These are phyloP conservation scores for Durotheca rogersii DNA, from an alignment of 495 filamentous ascomycete species.

Conservation along the genomic window DNA sequence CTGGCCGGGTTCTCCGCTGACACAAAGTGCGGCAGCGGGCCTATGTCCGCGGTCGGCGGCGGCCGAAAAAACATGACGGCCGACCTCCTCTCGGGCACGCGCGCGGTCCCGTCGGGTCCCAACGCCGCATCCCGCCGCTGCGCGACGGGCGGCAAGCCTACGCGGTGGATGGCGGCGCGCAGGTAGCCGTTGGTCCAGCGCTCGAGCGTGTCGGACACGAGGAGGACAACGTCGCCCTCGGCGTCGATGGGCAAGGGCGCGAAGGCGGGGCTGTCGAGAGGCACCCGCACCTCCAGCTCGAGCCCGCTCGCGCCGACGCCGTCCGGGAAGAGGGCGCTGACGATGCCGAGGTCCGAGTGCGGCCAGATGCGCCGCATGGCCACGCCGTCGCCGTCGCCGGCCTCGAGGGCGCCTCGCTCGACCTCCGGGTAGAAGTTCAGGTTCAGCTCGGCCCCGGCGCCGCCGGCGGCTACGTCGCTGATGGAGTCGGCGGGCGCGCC, in stretches of 20 bases:
- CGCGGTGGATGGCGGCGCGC: conserved; percentile 14
- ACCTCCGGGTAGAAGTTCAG: conserved; percentile 4
- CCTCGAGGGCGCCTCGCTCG: neutral
- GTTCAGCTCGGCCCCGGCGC: neutral
- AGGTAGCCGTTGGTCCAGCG: conserved; percentile 26
- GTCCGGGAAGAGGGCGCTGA: conserved; percentile 49
- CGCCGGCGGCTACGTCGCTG: neutral
- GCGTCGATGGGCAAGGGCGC: conserved; percentile 41
- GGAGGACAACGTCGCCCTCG: conserved; percentile 49
- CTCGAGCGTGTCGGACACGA: conserved; percentile 45
- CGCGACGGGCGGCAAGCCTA: conserved; percentile 13
- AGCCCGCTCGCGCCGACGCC: conserved; percentile 36
- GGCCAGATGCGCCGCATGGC: conserved; percentile 31
- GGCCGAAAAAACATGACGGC: conserved; percentile 2
- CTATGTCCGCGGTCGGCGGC: neutral
- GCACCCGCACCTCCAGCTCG: conserved; percentile 51
- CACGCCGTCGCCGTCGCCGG: neutral
- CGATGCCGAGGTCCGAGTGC: conserved; percentile 45
- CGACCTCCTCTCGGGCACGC: neutral
- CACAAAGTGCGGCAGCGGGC: neutral
- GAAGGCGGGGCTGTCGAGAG: conserved; percentile 43
- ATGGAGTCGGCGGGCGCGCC: neutral
- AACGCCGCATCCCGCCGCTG: too few relatives aligned
- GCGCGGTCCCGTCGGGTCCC: too few relatives aligned
- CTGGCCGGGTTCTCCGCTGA: conserved; percentile 3